Evolutionary conservation across 179 eudicot genomes (phyloP), one percentile per base, ranked within the genome.

Genomic region (Sideroxylon spinosum): DNA sequence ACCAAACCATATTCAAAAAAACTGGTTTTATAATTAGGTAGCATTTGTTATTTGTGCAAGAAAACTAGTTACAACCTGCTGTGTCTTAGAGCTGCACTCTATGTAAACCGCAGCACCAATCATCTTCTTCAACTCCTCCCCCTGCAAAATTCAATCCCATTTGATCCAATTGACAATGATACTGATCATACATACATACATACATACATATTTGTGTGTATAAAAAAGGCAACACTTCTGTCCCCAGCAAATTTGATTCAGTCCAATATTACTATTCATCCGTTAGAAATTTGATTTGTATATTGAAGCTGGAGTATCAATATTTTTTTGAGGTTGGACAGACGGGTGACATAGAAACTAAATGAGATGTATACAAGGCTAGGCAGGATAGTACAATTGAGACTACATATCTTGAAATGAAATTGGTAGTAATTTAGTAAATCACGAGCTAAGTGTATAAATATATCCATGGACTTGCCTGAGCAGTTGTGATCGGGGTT

Each of bases 31-130:
- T 16, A 49, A 70, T 0, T n/a, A 23, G 6, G 28, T 12, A 69
- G 28, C 12, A 5, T 69, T 69, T 49, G 2, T 48, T 68, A 46
- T 3, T 55, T 32, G 44, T 5, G 16, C 23, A 16, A 76, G 22
- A 37, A 37, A 26, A 12, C 12, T 4, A 20, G 28, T 48, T 74
- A 55, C 6, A 79, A 85, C 91, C 90, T 87, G 91, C 76, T 89
- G 91, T 79, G 90, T 87, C 88, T 89, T 89, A 60, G 91, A 87
- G 81, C 91, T 89, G 87, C 91, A 89, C 77, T 89, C 91, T n/a
- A 89, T 79, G 83, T 89, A 89, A 77, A 86, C 85, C 68, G 91
- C 88, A 56, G 91, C 90, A 75, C 78, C 86, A 75, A 89, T 89
- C 80, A 78, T 82, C 78, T 89, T 89, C 85, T 86, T 89, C 68